Evolutionary conservation across 2,329 filamentous ascomycete genomes (phyloP).

Genomic region (Ciborinia camelliae): DNA sequence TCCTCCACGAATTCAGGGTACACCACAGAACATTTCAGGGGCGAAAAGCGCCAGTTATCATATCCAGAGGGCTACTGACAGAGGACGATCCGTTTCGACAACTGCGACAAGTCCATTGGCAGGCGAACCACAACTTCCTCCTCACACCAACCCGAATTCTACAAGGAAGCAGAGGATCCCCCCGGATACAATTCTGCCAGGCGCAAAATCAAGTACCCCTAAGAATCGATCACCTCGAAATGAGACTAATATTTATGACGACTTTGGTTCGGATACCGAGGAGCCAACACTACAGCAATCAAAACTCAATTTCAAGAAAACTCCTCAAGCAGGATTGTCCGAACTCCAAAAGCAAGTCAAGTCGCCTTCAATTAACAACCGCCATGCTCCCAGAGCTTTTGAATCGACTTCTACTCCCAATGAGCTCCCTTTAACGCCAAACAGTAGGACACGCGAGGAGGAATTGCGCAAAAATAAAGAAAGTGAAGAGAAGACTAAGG

Average conservation of each 20-base stretch:
- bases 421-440: conserved; percentile 31
- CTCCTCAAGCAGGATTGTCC: conserved; percentile 21
- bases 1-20: conserved; percentile 13
- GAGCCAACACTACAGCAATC: conserved; percentile 21
- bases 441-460: conserved; percentile 28
- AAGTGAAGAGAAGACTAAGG: conserved; percentile 24
- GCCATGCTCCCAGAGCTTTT: conserved; percentile 19
- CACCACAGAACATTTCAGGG: conserved; percentile 15
- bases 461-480: conserved; percentile 22
- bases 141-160: conserved; percentile 15
- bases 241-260: conserved; percentile 31
- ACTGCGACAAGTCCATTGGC: conserved; percentile 33
- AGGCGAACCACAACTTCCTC: conserved; percentile 23
- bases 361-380: conserved; percentile 26
- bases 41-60: conserved; percentile 32
- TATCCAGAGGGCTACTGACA: conserved; percentile 29
- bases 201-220: not conserved
- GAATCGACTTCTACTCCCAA: conserved; percentile 21
- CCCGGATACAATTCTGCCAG: conserved; percentile 9
- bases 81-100: conserved; percentile 31
- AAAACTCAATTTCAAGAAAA: conserved; percentile 28
- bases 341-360: conserved; percentile 25
- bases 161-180: conserved; percentile 20
- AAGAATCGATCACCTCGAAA: conserved; percentile 3
- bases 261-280: conserved; percentile 29